A percentile compares a stretch with the other conserved stretches of the same genome.
Conservation (phyloP, 1,284 basidiomycete species). For the Fomitopsis pinicola region DNA sequence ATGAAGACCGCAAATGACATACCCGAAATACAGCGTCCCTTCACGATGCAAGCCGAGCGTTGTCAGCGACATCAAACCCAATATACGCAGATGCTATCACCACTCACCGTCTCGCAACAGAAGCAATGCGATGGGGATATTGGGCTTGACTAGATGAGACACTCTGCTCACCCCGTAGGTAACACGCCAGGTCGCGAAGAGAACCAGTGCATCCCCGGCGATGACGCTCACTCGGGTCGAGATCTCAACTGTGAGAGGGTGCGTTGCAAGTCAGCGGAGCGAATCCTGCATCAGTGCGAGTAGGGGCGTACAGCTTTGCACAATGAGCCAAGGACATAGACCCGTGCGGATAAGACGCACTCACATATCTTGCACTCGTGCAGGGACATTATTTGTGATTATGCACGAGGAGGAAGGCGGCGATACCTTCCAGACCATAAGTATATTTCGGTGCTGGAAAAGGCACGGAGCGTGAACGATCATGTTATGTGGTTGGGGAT, state of each 20-base stretch:
- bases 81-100: neutral
- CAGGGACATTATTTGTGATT: neutral
- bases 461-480: neutral
- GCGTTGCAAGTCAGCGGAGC: neutral
- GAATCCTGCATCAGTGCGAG: too few relatives aligned
- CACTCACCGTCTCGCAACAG: neutral
- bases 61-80: neutral
- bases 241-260: neutral
- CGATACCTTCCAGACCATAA: neutral
- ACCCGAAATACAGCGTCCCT: neutral
- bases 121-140: neutral
- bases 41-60: neutral
- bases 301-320: neutral
- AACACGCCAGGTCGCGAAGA: neutral
- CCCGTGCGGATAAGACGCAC: neutral
- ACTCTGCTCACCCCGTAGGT: neutral
- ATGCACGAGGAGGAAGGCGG: neutral
- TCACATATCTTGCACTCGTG: neutral
- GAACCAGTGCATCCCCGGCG: neutral
- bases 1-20: neutral
- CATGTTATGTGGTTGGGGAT: neutral
- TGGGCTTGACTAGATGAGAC: neutral
- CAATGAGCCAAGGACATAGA: neutral
- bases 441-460: neutral
- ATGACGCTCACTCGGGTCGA: neutral